phyloP scores from a whole-genome alignment of 2,329 filamentous ascomycete genomes.

The Sarocladium strictum region DNA sequence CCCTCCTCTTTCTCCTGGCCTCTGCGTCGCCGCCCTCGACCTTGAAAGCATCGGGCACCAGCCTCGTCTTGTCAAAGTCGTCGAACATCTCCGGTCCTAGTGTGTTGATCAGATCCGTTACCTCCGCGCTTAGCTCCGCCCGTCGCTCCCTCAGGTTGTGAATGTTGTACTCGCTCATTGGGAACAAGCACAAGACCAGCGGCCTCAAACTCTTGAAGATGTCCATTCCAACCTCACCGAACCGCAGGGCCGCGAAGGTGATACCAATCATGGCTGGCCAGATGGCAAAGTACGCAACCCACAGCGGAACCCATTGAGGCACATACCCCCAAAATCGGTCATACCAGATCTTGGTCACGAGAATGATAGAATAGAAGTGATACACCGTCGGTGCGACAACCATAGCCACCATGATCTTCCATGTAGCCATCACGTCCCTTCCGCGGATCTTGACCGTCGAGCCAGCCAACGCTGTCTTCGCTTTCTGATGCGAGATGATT shows the following conservation, averaged over 20 bases:
- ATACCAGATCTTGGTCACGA: conserved; percentile 71
- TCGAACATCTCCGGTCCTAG: conserved; percentile 93
- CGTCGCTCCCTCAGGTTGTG: conserved; percentile 69
- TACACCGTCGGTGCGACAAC: conserved; percentile 78
- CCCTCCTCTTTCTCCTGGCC: conserved; percentile 31
- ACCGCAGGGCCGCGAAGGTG: conserved; percentile 87
- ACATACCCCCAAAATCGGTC: conserved; percentile 80
- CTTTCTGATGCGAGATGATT: conserved; percentile 74
- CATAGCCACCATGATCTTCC: conserved; percentile 86
- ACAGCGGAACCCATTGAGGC: conserved; percentile 74
- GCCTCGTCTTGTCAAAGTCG: conserved; percentile 79
- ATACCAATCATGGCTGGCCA: conserved; percentile 79
- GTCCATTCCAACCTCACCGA: conserved; percentile 98
- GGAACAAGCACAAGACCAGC: conserved; percentile 77
- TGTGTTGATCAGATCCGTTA: conserved; percentile 90
- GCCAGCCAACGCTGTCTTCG: conserved; percentile 74
- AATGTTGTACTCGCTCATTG: conserved; percentile 77
- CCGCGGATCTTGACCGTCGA: conserved; percentile 86
- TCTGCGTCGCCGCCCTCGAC: conserved; percentile 23
- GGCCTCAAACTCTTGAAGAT: conserved; percentile 92
- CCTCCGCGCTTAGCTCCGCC: conserved; percentile 68
- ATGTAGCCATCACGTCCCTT: conserved; percentile 85
- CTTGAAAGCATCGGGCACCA: conserved; percentile 53
- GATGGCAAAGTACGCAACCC: conserved; percentile 66
- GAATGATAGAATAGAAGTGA: conserved; percentile 68